Percentiles rank a stretch among this genome's conserved stretches.
These are phyloP conservation scores for Annulohypoxylon truncatum DNA, from an alignment of 2,329 filamentous ascomycete species.

Conservation along the genomic window DNA sequence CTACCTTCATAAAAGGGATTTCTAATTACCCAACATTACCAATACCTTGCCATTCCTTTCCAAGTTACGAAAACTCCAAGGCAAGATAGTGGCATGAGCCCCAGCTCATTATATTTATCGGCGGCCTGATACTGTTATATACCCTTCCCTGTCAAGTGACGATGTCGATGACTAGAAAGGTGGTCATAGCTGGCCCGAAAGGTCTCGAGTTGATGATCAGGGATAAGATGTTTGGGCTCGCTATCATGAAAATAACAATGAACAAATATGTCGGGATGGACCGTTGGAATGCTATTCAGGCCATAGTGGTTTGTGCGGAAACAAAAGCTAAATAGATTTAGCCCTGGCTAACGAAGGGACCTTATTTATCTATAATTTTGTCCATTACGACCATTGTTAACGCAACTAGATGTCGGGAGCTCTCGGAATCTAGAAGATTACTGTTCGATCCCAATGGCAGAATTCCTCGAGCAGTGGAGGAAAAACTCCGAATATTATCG, in stretches of 20 bases:
- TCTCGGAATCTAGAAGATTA: not conserved
- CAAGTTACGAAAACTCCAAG: not conserved
- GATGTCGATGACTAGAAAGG: not conserved
- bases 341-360: not conserved
- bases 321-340: not conserved
- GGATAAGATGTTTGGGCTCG: not conserved
- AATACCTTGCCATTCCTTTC: slow-evolving; percentile 10
- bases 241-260: not conserved
- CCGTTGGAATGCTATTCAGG: not conserved
- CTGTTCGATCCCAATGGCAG: not conserved
- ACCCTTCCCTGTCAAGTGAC: not conserved
- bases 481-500: slow-evolving; percentile 3
- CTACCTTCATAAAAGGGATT: too few relatives aligned
- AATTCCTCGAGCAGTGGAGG: slow-evolving; percentile 8
- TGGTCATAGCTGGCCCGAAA: not conserved
- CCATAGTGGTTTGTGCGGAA: not conserved
- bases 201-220: not conserved
- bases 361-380: not conserved
- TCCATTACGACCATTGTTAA: not conserved
- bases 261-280: not conserved
- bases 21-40: too few relatives aligned
- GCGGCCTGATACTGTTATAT: slow-evolving; percentile 16
- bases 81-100: slow-evolving; percentile 11
- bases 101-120: slow-evolving; percentile 17
- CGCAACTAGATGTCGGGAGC: not conserved